phyloP scores from a whole-genome alignment of 352 stramenopile genomes.

The Aphanomyces euteiches region DNA sequence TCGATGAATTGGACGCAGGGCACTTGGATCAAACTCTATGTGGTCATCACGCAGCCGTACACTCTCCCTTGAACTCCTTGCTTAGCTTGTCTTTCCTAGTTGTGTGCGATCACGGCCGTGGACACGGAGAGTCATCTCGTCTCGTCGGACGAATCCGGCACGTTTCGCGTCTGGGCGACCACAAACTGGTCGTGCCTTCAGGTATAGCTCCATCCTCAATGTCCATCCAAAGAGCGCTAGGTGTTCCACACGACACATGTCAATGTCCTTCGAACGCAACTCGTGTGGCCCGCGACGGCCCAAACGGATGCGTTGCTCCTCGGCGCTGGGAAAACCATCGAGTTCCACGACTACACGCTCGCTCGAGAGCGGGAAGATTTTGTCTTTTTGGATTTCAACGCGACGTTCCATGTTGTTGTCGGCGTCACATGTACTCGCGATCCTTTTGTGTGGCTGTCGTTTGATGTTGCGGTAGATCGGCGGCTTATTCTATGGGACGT shows the following conservation, averaged over 20 bases:
- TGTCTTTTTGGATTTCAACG: conserved; percentile 55
- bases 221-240: background rate
- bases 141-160: conserved; percentile 49
- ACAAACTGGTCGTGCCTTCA: conserved; percentile 22
- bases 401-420: conserved; percentile 51
- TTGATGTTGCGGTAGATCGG: background rate
- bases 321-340: conserved; percentile 35
- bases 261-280: background rate
- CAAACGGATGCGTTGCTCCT: conserved; percentile 56
- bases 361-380: conserved; percentile 60
- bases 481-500: conserved; percentile 50
- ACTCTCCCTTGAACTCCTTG: background rate
- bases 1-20: conserved; percentile 6
- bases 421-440: conserved; percentile 44
- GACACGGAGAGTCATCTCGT: conserved; percentile 59
- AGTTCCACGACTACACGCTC: conserved; percentile 61
- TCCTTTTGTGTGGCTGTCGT: conserved; percentile 19
- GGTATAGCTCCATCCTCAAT: background rate
- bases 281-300: conserved; percentile 38
- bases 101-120: conserved; percentile 46
- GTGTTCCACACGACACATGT: conserved; percentile 21
- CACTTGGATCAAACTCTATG: background rate
- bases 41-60: conserved; percentile 33
- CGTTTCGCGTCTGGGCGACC: conserved; percentile 46
- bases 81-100: conserved; percentile 34